A percentile compares a stretch with the other conserved stretches of the same genome.
Conservation (phyloP, 805 yeast genomes). For the Pichia exigua region DNA sequence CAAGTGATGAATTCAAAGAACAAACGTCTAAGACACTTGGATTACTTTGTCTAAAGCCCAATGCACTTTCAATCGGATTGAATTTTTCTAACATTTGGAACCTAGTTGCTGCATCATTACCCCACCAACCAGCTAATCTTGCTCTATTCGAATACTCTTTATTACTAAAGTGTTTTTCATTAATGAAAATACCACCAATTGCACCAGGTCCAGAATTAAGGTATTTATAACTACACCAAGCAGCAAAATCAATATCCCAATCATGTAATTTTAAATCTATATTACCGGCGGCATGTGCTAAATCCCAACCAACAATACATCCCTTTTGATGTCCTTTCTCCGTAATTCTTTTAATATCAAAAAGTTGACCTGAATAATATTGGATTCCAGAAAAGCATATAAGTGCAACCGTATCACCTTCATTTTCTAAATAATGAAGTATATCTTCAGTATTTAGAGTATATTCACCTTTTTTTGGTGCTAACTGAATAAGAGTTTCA, state of each 20-base stretch:
- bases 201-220: conserved; percentile 92
- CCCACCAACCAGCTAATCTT: conserved; percentile 97
- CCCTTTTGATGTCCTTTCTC: conserved; percentile 42
- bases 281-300: conserved; percentile 93
- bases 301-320: conserved; percentile 81
- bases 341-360: conserved; percentile 71
- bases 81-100: conserved; percentile 75
- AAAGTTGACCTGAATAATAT: conserved; percentile 84
- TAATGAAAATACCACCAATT: conserved; percentile 78
- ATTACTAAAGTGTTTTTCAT: conserved; percentile 37
- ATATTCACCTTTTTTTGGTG: conserved; percentile 52
- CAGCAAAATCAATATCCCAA: conserved; percentile 91
- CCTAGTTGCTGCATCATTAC: conserved; percentile 61
- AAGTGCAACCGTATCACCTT: conserved; percentile 58
- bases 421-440: conserved; percentile 41
- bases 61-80: conserved; percentile 77
- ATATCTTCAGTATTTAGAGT: conserved; percentile 58
- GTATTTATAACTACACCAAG: conserved; percentile 91
- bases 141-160: conserved; percentile 36
- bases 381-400: conserved; percentile 85
- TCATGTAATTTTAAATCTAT: conserved; percentile 70
- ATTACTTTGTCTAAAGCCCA: conserved; percentile 84
- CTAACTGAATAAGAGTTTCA: conserved; percentile 54
- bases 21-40: conserved; percentile 85
- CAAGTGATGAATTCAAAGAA: conserved; percentile 58